Evolutionary conservation across 495 filamentous ascomycete genomes (phyloP).

Genomic region (Penicillium subrubescens): DNA sequence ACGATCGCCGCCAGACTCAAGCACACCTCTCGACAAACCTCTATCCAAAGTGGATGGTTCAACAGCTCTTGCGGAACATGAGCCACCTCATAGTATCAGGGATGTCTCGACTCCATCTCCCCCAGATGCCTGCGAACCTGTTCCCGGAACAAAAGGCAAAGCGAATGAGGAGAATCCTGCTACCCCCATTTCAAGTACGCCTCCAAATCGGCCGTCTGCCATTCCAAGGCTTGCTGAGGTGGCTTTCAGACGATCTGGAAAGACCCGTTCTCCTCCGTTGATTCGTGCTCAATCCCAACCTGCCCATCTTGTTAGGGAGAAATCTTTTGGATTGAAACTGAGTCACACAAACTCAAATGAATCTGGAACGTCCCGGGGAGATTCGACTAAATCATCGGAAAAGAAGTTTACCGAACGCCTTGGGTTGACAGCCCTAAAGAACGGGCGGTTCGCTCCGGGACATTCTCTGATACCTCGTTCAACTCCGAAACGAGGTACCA

Average conservation of each 20-base stretch:
- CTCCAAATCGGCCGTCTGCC: constrained; percentile 40
- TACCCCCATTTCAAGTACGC: constrained; percentile 24
- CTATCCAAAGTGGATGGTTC: constrained; percentile 11
- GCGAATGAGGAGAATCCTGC: constrained; percentile 2
- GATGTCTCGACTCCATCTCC: constrained; percentile 10
- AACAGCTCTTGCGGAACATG: constrained; percentile 12
- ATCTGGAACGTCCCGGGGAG: constrained; percentile 23
- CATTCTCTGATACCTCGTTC: constrained; percentile 90
- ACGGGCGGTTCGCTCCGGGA: constrained; percentile 55
- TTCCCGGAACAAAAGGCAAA: neutral
- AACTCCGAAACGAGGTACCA: constrained; percentile 65
- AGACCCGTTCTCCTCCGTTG: constrained; percentile 63
- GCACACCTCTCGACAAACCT: constrained; percentile 8
- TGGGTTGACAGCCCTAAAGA: constrained; percentile 60
- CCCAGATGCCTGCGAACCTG: constrained; percentile 5
- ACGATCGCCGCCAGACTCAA: constrained; percentile 11
- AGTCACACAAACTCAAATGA: constrained; percentile 17
- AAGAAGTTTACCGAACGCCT: constrained; percentile 73
- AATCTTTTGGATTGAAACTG: constrained; percentile 25
- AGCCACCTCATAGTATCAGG: constrained; percentile 1
- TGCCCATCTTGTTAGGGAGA: constrained; percentile 39
- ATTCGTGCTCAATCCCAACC: constrained; percentile 74
- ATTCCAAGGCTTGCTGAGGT: constrained; percentile 55
- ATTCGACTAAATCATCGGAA: constrained; percentile 54
- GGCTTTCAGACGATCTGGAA: constrained; percentile 40